Evolutionary conservation across 768 basidiomycete genomes (phyloP).

Genomic region (Wakefieldia striispora): DNA sequence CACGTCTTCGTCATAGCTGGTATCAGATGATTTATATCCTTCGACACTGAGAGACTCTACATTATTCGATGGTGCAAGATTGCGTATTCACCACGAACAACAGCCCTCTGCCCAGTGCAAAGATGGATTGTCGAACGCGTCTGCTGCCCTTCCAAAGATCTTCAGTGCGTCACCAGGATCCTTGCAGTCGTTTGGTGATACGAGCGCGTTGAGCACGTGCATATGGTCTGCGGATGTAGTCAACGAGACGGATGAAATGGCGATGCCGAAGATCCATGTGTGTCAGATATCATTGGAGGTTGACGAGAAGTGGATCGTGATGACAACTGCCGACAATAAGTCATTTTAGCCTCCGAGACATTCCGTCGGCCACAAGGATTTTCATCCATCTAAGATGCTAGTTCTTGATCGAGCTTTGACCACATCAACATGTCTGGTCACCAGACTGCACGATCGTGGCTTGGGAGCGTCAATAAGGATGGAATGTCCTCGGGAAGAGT

Average conservation of each 20-base stretch:
- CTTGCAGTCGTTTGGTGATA: not conserved
- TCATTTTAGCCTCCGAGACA: slow-evolving; percentile 17
- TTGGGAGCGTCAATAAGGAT: too few species aligned
- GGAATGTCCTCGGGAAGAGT: too few species aligned
- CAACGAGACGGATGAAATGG: not conserved
- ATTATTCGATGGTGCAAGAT: too few species aligned
- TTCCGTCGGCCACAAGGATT: slow-evolving; percentile 10
- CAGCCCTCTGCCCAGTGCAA: slow-evolving; percentile 17
- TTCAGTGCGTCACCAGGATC: slow-evolving; percentile 16
- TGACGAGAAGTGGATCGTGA: not conserved
- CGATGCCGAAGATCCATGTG: not conserved
- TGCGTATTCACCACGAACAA: slow-evolving; percentile 12
- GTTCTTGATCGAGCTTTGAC: too few species aligned
- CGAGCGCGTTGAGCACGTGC: slow-evolving; percentile 1
- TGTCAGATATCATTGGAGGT: not conserved
- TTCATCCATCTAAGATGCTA: too few species aligned
- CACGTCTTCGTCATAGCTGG: slow-evolving; percentile 18
- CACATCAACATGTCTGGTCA: too few species aligned
- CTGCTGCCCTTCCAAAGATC: slow-evolving; percentile 28
- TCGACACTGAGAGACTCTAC: slow-evolving; percentile 14
- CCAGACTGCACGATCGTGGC: too few species aligned
- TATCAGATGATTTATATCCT: slow-evolving; percentile 13
- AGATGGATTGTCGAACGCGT: slow-evolving; percentile 29
- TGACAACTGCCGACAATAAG: not conserved
- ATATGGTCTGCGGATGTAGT: not conserved